phyloP scores from a whole-genome alignment of 306 rosid genomes.

The Pterocarpus santalinus region DNA sequence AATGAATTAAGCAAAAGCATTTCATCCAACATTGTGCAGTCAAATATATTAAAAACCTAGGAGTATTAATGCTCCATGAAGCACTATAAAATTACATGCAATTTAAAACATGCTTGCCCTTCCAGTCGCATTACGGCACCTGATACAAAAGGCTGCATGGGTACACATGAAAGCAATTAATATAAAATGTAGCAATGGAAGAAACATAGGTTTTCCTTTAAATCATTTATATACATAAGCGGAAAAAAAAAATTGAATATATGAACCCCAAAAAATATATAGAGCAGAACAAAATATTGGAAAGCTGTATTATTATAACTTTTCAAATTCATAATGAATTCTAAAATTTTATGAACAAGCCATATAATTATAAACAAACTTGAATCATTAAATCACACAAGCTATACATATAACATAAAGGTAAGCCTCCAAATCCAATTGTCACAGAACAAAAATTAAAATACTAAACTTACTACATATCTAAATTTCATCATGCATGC shows the following conservation, averaged over 20 bases:
- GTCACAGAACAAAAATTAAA: too few species aligned
- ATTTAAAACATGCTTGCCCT: conserved; percentile 80
- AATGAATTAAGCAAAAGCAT: too few species aligned
- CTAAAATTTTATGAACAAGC: neutral
- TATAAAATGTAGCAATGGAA: neutral
- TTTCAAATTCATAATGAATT: too few species aligned
- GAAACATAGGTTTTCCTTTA: conserved; percentile 19
- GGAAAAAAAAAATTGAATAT: neutral
- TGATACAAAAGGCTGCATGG: conserved; percentile 93
- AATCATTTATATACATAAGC: conserved; percentile 15
- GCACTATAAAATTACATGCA: conserved; percentile 12
- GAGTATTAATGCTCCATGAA: conserved; percentile 2
- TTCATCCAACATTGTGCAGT: neutral
- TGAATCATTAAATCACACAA: too few species aligned
- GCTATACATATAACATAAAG: too few species aligned
- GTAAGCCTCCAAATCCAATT: too few species aligned
- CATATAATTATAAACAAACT: neutral
- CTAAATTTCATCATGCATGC: too few species aligned
- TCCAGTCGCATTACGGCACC: conserved; percentile 97
- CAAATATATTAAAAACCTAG: conserved; percentile 13
- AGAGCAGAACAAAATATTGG: neutral
- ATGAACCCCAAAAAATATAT: neutral
- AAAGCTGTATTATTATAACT: neutral
- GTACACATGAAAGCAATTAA: conserved; percentile 45
- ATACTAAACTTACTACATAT: too few species aligned